Base-by-base conservation (phyloP, 192 early-diverging fungal species). In the Lobosporangium transversale region DNA sequence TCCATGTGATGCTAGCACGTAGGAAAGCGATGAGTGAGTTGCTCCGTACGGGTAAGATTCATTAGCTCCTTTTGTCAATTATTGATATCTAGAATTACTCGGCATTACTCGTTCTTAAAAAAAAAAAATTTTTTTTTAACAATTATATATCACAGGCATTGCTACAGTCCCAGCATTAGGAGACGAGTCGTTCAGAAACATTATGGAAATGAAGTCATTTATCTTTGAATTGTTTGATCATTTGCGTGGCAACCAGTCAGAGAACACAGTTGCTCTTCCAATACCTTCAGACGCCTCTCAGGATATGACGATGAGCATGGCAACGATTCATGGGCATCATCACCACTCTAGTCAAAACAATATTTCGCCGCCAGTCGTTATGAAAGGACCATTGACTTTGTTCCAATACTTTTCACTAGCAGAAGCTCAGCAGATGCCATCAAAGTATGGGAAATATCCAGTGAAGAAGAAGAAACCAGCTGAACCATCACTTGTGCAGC, bases 371-470 rank as follows among this genome's bases (percentile, higher is more conserved):
- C 78, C 62, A 44, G 82, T 83, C 55, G 62, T 43, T 11, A 66
- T 70, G 57, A 70, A 64, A 20, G 79, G 71, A 32, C 66, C 71
- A 1, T 21, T 70, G 20, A 75, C 66, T 2, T 53, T 70, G 1
- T 67, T 67, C 18, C 62, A 58, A 24, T 66, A 54, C 68, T 54
- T 55, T 30, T 50, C 64, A 20, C 62, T 70, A 15, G 63, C 56
- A 50, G 85, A 86, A 65, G 67, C 68, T 14, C 83, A 82, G 43
- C 85, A 81, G 63, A 78, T 78, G 43, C 85, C 83, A 3, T 84
- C 82, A 20, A 86, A 86, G 54, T 86, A 86, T 32, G 82, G 83
- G 14, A 84, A 85, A 56, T 84, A 82, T 48, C 83, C 84, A 62
- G 79, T 85, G 10, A 83, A 83, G 36, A 83, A 83, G 53, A 65